These are phyloP conservation scores for Kalaharituber pfeilii DNA, from an alignment of 2,329 filamentous ascomycete species.

Conservation along the genomic window DNA sequence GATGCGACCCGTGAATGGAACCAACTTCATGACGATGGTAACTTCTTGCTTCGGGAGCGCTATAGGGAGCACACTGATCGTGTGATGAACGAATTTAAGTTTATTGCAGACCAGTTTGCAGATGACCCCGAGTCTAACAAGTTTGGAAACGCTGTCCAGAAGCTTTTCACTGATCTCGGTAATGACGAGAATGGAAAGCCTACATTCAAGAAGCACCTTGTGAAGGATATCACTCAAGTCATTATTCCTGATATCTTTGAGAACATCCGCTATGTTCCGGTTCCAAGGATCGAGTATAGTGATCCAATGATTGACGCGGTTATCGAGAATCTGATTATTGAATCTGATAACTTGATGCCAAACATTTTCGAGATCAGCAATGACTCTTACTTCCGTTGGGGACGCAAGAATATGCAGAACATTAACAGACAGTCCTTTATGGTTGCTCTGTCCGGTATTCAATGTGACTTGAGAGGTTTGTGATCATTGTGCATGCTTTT, in stretches of 20 bases:
- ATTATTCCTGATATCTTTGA: slow-evolving; percentile 72
- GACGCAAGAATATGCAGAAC: slow-evolving; percentile 69
- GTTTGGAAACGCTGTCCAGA: slow-evolving; percentile 58
- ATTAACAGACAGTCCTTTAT: slow-evolving; percentile 72
- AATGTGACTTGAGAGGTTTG: slow-evolving; percentile 78
- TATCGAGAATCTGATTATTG: slow-evolving; percentile 85
- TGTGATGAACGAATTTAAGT: slow-evolving; percentile 77
- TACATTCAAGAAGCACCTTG: slow-evolving; percentile 75
- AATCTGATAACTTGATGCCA: slow-evolving; percentile 91
- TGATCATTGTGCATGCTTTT: too few relatives aligned
- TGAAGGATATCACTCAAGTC: slow-evolving; percentile 76
- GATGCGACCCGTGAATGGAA: slow-evolving; percentile 67
- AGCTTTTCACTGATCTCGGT: slow-evolving; percentile 79
- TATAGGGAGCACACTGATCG: slow-evolving; percentile 76
- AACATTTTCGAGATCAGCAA: slow-evolving; percentile 76
- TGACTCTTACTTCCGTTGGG: slow-evolving; percentile 91
- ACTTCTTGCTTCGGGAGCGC: slow-evolving; percentile 71
- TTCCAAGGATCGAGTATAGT: slow-evolving; percentile 84
- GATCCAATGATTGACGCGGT: slow-evolving; percentile 72
- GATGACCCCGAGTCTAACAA: slow-evolving; percentile 69
- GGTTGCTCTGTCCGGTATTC: slow-evolving; percentile 71
- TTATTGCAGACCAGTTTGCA: slow-evolving; percentile 75
- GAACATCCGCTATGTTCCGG: slow-evolving; percentile 72
- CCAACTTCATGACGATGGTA: slow-evolving; percentile 64
- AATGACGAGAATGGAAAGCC: slow-evolving; percentile 70